phyloP scores from a whole-genome alignment of 2,329 filamentous ascomycete genomes.

The Tolypocladium endophyticum region DNA sequence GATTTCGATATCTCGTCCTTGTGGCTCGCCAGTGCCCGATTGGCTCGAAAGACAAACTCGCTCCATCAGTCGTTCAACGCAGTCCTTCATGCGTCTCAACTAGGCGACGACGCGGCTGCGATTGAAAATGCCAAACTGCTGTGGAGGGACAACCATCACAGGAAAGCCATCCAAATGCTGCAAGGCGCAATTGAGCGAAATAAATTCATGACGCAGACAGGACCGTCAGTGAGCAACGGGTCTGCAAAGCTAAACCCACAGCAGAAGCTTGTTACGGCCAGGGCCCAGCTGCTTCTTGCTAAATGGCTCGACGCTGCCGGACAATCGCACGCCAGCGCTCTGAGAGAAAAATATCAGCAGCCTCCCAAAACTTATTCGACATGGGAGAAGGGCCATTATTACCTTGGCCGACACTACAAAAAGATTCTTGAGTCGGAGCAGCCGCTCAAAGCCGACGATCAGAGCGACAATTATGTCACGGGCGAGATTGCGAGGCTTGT shows the following conservation, averaged over 20 bases:
- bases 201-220: constrained; percentile 51
- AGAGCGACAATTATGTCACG: constrained; percentile 63
- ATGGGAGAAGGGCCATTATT: constrained; percentile 98
- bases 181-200: constrained; percentile 76
- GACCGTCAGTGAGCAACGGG: constrained; percentile 21
- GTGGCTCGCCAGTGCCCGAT: constrained; percentile 76
- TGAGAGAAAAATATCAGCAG: constrained; percentile 73
- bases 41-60: constrained; percentile 77
- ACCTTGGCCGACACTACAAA: constrained; percentile 93
- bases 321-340: constrained; percentile 73
- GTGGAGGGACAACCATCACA: constrained; percentile 87
- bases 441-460: constrained; percentile 61
- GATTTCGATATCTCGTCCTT: constrained; percentile 67
- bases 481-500: constrained; percentile 83
- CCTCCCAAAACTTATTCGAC: constrained; percentile 59
- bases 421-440: constrained; percentile 89
- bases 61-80: constrained; percentile 87
- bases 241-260: constrained; percentile 30
- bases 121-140: constrained; percentile 90
- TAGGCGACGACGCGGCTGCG: constrained; percentile 77
- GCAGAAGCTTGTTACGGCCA: constrained; percentile 53
- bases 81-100: constrained; percentile 74
- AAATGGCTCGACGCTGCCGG: constrained; percentile 97
- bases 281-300: constrained; percentile 79
- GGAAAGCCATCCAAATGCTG: constrained; percentile 88